Conservation (phyloP, 331 rosid genomes). For the Stylosanthes scabra region DNA sequence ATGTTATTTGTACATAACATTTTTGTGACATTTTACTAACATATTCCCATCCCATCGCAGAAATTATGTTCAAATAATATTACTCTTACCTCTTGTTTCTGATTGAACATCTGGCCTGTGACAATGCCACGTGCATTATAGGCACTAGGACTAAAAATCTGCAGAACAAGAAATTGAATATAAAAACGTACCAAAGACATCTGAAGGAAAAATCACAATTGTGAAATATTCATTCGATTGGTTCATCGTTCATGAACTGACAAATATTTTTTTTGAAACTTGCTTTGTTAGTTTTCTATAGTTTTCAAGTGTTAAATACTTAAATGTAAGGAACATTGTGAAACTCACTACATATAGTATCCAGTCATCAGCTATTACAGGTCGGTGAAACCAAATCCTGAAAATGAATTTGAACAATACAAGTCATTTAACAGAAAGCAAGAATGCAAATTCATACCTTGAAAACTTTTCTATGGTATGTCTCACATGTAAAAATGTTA, state of each 20-base stretch:
- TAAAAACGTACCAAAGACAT: slow-evolving; percentile 36
- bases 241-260: slow-evolving; percentile 13
- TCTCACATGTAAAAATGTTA: slow-evolving; percentile 10
- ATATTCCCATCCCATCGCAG: too few relatives aligned
- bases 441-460: not conserved
- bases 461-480: slow-evolving; percentile 6
- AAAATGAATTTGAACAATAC: slow-evolving; percentile 6
- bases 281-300: slow-evolving; percentile 9
- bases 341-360: slow-evolving; percentile 71
- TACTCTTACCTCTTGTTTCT: slow-evolving; percentile 74
- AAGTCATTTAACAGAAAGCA: slow-evolving; percentile 1
- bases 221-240: slow-evolving; percentile 14
- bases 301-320: too few relatives aligned
- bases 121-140: slow-evolving; percentile 73
- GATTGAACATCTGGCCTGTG: slow-evolving; percentile 81
- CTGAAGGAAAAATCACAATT: not conserved
- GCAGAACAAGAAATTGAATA: slow-evolving; percentile 14
- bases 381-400: slow-evolving; percentile 97
- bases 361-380: slow-evolving; percentile 92
- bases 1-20: too few relatives aligned
- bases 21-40: too few relatives aligned
- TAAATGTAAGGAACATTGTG: slow-evolving; percentile 4
- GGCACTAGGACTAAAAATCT: slow-evolving; percentile 69
- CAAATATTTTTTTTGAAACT: not conserved
- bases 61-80: too few relatives aligned